Evolutionary conservation across 1,284 basidiomycete genomes (phyloP), one percentile per base, ranked within the genome.

Genomic region (Naganishia sp.): DNA sequence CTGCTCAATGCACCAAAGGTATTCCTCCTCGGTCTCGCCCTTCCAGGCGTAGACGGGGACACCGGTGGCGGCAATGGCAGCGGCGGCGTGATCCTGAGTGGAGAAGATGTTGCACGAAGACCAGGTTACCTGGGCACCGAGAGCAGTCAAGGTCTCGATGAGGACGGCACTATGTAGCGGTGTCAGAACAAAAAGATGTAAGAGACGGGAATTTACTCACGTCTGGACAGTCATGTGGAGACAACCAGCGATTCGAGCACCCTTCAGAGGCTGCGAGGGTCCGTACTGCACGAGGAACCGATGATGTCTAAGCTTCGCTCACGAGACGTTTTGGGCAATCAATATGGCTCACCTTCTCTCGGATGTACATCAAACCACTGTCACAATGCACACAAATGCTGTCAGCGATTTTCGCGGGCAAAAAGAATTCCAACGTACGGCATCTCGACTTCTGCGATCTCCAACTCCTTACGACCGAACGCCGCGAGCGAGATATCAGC

Each of bases 101-200:
- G 96, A 99, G 84, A 96, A 99, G 81, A 99, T 99, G 85, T 99
- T 99, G 84, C 94, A 97, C 74, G 95, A 99, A 53, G 96, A 99
- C 96, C 95, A 99, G 74, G 95, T 87, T 71, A 99, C 95, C 82
- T 98, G 90, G 71, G 96, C 95, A 79, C 95, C 95, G 75, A 99
- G 88, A 72, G 88, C 89, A 72, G 87, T 90, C 74, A 99, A 85
- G 70, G 94, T 97, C 85, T 97, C 94, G 79, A 97, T 96, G 81
- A 95, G 88, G 74, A 95, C 91, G 62, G 93, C 92, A 70, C 71
- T 71, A 28, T 28, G 68, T 0, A 11, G 35, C 10, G 42, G 35
- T 7, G 39, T 63, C 42, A 54, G 41, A 17, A 23, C 11, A 11
- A 18, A 10, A 5, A 6, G 9, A 4, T 58, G 0, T 32, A 9